phyloP scores from a whole-genome alignment of 2,329 filamentous ascomycete genomes.

The Xylariaceae sp. region DNA sequence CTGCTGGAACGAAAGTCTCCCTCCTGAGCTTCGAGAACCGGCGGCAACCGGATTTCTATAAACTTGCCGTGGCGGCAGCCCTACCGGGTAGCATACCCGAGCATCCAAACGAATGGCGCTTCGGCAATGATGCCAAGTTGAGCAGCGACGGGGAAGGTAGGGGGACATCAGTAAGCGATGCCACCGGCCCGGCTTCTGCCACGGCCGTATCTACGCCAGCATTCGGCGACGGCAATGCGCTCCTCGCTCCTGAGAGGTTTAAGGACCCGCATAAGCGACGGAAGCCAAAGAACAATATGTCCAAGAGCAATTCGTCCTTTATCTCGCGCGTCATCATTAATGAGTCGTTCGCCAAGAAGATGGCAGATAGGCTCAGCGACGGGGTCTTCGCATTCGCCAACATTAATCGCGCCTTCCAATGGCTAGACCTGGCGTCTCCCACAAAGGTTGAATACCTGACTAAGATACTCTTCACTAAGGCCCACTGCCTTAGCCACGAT shows the following conservation, averaged over 20 bases:
- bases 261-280: conserved; percentile 75
- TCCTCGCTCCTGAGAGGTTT: conserved; percentile 56
- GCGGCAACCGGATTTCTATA: conserved; percentile 49
- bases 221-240: conserved; percentile 81
- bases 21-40: conserved; percentile 65
- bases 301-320: conserved; percentile 97
- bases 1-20: conserved; percentile 77
- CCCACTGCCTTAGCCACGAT: conserved; percentile 91
- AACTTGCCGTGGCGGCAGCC: conserved; percentile 46
- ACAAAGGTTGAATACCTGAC: conserved; percentile 83
- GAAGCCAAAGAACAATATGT: conserved; percentile 97
- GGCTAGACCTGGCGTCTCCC: conserved; percentile 80
- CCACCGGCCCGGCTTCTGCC: conserved; percentile 34
- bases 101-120: conserved; percentile 53
- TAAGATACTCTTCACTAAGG: conserved; percentile 95
- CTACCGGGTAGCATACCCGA: conserved; percentile 54
- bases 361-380: conserved; percentile 71
- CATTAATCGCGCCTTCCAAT: conserved; percentile 91
- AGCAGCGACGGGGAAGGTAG: conserved; percentile 51
- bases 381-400: conserved; percentile 91
- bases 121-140: conserved; percentile 54
- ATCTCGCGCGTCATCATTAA: conserved; percentile 94
- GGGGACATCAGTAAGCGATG: conserved; percentile 50
- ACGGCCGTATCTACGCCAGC: conserved; percentile 51
- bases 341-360: conserved; percentile 69